These are phyloP conservation scores for Penicillium nucicola DNA, from an alignment of 495 filamentous ascomycete genomes.

Conservation along the genomic window DNA sequence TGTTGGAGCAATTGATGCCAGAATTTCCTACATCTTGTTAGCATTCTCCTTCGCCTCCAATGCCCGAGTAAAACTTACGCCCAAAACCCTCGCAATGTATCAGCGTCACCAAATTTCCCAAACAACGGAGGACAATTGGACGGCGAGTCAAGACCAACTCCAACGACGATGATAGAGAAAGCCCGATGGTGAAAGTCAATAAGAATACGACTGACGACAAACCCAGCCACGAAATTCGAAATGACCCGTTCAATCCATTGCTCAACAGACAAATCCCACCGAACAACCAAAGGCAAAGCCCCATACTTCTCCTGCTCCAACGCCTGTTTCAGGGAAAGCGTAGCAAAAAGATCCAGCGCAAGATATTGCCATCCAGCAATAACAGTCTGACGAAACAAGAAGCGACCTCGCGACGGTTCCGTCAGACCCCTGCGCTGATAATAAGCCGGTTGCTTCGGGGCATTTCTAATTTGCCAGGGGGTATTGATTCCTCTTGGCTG, in stretches of 20 bases:
- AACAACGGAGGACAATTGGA: slow-evolving; percentile 35
- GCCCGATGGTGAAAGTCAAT: slow-evolving; percentile 19
- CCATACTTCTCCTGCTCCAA: slow-evolving; percentile 7
- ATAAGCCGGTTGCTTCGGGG: slow-evolving; percentile 19
- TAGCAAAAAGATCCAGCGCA: slow-evolving; percentile 17
- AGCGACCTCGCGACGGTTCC: slow-evolving; percentile 9
- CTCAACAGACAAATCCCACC: slow-evolving; percentile 16
- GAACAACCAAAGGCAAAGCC: slow-evolving; percentile 5
- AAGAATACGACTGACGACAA: slow-evolving; percentile 20
- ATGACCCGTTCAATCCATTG: slow-evolving; percentile 19
- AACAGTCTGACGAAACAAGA: slow-evolving; percentile 16
- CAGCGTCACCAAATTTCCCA: slow-evolving; percentile 27
- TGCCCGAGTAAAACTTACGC: slow-evolving; percentile 17
- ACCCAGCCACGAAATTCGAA: slow-evolving; percentile 15
- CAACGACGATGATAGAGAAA: slow-evolving; percentile 19
- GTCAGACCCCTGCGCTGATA: slow-evolving; percentile 2
- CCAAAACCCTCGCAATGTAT: slow-evolving; percentile 30
- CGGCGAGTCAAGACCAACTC: slow-evolving; percentile 14
- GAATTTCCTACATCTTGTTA: slow-evolving; percentile 27
- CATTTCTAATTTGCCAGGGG: slow-evolving; percentile 18
- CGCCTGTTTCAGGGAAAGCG: slow-evolving; percentile 13
- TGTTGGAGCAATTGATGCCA: slow-evolving; percentile 40
- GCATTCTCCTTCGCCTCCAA: background rate
- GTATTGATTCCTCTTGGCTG: slow-evolving; percentile 21
- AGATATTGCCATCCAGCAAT: slow-evolving; percentile 22